Evolutionary conservation across 169 alveolate genomes (phyloP), one percentile per base, ranked within the genome.

Genomic region (Plasmodium chabaudi): DNA sequence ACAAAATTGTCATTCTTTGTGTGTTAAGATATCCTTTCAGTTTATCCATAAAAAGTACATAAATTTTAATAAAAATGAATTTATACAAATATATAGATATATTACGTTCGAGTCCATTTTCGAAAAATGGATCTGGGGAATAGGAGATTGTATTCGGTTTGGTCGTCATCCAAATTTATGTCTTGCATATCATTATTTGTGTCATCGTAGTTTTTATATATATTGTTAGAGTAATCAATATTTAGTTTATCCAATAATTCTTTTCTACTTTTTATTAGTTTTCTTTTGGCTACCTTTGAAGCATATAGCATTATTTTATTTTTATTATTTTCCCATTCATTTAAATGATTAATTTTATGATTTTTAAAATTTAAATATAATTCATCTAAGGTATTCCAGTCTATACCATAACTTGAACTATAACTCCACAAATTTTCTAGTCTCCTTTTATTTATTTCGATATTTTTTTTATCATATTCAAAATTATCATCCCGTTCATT

Each of bases 361-460:
- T 27, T 49, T 64, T 77, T 77, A 56, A 13, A 93, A 55, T 68
- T 56, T 60, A 93, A 71, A 90, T 82, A 93, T 60, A 93, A 71
- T 42, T 61, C 91, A 75, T 93, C 96, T 59, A 93, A 60, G 23
- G 93, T 79, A 44, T 93, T 93, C 96, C 96, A 93, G 5, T 94
- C 93, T 1, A 91, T 69, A 12, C 96, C 96, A 23, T 93, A 94
- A 57, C 94, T 90, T n/a, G 93, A 91, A 63, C 95, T 88, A 25
- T 87, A 71, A n/a, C 65, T 25, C 93, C 94, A 87, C 59, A 93
- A 82, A 60, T 91, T 88, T 42, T 79, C 82, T 57, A 92, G 61
- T 25, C 94, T 60, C 17, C 27, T 72, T 55, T 87, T 91, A 60
- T 73, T 63, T 34, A 47, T 51, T 46, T 70, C 89, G 10, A 67